phyloP scores from a whole-genome alignment of 805 yeast genomes.

The Ascoidea tarda region DNA sequence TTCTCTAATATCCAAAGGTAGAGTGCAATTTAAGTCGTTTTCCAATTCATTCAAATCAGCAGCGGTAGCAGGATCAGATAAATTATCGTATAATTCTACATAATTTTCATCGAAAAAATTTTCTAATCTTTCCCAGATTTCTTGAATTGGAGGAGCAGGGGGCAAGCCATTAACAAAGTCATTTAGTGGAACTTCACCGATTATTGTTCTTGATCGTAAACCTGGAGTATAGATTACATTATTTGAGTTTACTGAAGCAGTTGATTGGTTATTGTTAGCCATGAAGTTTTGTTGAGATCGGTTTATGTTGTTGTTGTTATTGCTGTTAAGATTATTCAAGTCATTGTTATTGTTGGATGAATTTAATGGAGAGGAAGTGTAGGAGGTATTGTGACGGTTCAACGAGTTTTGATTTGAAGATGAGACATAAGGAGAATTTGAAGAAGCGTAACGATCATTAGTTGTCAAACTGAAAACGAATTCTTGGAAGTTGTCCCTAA shows the following conservation, averaged over 20 bases:
- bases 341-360: no score
- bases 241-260: background rate
- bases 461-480: conserved; percentile 9
- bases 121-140: conserved; percentile 10
- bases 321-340: no score
- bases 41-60: conserved; percentile 78
- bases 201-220: conserved; percentile 4
- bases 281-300: background rate
- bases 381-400: background rate
- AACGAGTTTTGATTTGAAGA: no score
- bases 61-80: conserved; percentile 68
- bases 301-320: no score
- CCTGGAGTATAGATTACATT: conserved; percentile 8
- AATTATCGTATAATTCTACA: conserved; percentile 69
- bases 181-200: conserved; percentile 7
- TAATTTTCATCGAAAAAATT: conserved; percentile 34
- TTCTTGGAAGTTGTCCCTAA: conserved; percentile 9
- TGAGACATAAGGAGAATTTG: conserved; percentile 1
- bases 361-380: no score
- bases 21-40: conserved; percentile 54
- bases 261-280: background rate
- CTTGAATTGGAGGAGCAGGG: conserved; percentile 3
- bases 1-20: conserved; percentile 77
- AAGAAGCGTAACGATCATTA: conserved; percentile 10
- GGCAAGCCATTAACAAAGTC: conserved; percentile 5